Conservation (phyloP, 139 green algal genomes). For the Chlamydomonas sp. region DNA sequence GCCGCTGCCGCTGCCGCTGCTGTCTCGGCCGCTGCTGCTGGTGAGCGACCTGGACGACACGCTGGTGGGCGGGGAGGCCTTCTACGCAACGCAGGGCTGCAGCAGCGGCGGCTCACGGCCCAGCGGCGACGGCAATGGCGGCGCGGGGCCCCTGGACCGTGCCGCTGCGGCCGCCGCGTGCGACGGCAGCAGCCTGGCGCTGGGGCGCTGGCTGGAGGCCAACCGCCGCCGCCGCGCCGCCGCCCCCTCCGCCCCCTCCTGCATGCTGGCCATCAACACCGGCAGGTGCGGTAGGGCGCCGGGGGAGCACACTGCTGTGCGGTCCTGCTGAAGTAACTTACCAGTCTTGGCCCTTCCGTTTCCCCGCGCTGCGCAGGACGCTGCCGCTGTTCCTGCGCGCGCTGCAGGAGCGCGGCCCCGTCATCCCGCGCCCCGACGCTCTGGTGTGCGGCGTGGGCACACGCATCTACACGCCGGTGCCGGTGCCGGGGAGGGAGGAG, state of each 20-base stretch:
- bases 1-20: not conserved
- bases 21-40: conserved; percentile 32
- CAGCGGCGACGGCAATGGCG: not conserved
- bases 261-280: conserved; percentile 19
- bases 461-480: conserved; percentile 11
- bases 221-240: too few species aligned
- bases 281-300: not conserved
- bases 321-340: too few species aligned
- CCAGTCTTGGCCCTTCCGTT: too few species aligned
- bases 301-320: not conserved
- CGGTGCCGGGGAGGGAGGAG: not conserved
- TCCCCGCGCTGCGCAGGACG: not conserved
- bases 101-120: not conserved
- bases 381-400: conserved; percentile 12
- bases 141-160: not conserved
- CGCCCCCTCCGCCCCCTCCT: not conserved
- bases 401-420: not conserved
- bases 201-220: not conserved
- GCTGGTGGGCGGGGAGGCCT: conserved; percentile 1
- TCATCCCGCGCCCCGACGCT: conserved; percentile 23
- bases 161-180: too few species aligned
- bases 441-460: conserved; percentile 39
- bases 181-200: too few species aligned
- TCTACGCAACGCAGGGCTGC: not conserved
- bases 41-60: conserved; percentile 34